Base-by-base conservation (phyloP, 2,329 filamentous ascomycete species). In the Pseudogymnoascus sp. region DNA sequence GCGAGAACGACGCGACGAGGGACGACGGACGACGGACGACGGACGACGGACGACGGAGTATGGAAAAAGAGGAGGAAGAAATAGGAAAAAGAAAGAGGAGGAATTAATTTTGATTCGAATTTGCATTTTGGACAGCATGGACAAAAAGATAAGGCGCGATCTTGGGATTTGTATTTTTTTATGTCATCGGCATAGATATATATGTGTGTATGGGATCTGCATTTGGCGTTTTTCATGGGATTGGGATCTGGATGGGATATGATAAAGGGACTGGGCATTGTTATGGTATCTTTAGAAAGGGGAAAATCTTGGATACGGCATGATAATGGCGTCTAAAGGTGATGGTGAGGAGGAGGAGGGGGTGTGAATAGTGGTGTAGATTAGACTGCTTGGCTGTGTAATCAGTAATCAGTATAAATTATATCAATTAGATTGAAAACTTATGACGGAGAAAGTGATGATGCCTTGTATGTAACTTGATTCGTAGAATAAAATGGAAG, bases 51-150 rank as follows among this genome's bases (percentile, higher is more conserved):
- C 0, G 9, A 33, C 4, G 8, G 7, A 31, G 28, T 6, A 28
- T 5, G 25, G 25, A 28, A 1, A 28, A 28, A 28, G 7, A 28
- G 25, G 6, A 25, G 4, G 25, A 25, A 25, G 25, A 25, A 28
- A 28, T 3, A 28, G 5, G 55, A 52, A 49, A 55, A 55, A 16
- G 49, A 55, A 41, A 55, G 49, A 23, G 25, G 49, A 62, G 59
- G 59, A 61, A 14, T 16, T 31, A 14, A 23, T 38, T 40, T 35
- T 40, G 18, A 14, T 35, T 60, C 11, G 12, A 55, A 7, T 23
- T 45, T 45, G 11, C 41, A 45, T 45, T 23, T 45, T 23, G 18
- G 18, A 23, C 18, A 12, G 41, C 18, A 23, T 23, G 41, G 41
- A 5, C 18, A 45, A 45, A 43, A 45, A 23, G 41, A 23, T 23